Evolutionary conservation across 1,284 basidiomycete species (phyloP).

Genomic region (Pholiota adiposa): DNA sequence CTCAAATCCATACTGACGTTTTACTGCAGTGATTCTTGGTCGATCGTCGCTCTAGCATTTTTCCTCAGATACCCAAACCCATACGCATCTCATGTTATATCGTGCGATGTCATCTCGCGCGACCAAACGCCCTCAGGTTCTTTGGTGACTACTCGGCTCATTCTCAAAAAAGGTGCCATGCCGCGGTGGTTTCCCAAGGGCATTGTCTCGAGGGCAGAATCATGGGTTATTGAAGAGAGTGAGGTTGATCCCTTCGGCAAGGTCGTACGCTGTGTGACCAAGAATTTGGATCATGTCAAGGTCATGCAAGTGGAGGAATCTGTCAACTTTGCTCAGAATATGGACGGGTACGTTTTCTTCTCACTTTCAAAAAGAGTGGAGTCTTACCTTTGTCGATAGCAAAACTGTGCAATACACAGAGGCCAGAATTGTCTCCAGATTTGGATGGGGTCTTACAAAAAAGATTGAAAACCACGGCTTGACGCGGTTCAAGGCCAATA

Average conservation of each 20-base stretch:
- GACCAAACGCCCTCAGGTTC: slow-evolving; percentile 72
- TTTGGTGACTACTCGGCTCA: slow-evolving; percentile 88
- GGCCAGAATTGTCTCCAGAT: slow-evolving; percentile 74
- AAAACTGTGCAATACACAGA: slow-evolving; percentile 79
- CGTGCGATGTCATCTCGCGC: slow-evolving; percentile 93
- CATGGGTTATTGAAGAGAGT: slow-evolving; percentile 91
- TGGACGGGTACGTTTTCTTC: slow-evolving; percentile 58
- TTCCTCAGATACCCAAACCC: slow-evolving; percentile 98
- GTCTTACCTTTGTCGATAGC: slow-evolving; percentile 36
- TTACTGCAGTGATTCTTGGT: slow-evolving; percentile 79
- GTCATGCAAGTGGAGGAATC: slow-evolving; percentile 82
- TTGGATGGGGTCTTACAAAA: slow-evolving; percentile 84
- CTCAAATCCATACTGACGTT: slow-evolving; percentile 12
- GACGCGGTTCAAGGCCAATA: slow-evolving; percentile 75
- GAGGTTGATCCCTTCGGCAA: slow-evolving; percentile 82
- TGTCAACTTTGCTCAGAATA: slow-evolving; percentile 62
- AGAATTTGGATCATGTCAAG: slow-evolving; percentile 85
- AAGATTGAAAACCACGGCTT: slow-evolving; percentile 80
- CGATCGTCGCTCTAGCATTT: slow-evolving; percentile 91
- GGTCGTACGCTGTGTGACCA: slow-evolving; percentile 71
- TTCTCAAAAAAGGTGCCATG: slow-evolving; percentile 89
- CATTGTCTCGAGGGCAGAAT: slow-evolving; percentile 75
- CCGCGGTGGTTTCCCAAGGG: slow-evolving; percentile 91
- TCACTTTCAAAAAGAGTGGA: background rate
- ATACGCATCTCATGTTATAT: slow-evolving; percentile 91